Evolutionary conservation across 2,329 filamentous ascomycete species (phyloP).

Genomic region (Byssothecium circinans): DNA sequence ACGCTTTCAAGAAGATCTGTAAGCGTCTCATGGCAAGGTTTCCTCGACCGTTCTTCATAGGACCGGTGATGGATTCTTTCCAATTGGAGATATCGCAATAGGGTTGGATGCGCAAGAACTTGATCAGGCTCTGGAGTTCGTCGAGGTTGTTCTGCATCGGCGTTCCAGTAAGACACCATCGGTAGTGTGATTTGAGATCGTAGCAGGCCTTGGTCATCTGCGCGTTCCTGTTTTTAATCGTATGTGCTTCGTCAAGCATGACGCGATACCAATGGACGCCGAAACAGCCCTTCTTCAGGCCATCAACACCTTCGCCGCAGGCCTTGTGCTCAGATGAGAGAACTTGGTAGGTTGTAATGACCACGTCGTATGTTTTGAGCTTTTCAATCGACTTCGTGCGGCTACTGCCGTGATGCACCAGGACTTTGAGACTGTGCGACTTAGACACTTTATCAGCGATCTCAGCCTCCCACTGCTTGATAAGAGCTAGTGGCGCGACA

Average conservation of each 20-base stretch:
- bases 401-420: constrained; percentile 86
- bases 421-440: constrained; percentile 73
- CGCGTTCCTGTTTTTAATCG: constrained; percentile 96
- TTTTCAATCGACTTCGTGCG: constrained; percentile 78
- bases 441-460: constrained; percentile 78
- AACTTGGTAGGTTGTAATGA: constrained; percentile 96
- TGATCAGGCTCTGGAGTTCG: constrained; percentile 90
- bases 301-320: constrained; percentile 62
- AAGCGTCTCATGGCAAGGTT: constrained; percentile 85
- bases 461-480: constrained; percentile 96
- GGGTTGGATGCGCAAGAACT: constrained; percentile 87
- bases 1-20: constrained; percentile 82
- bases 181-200: constrained; percentile 79
- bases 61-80: constrained; percentile 87
- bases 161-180: constrained; percentile 95
- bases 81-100: constrained; percentile 84
- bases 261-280: constrained; percentile 93
- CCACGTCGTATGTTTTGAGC: constrained; percentile 84
- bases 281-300: constrained; percentile 78
- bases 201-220: constrained; percentile 94
- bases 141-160: constrained; percentile 99
- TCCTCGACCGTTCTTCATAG: constrained; percentile 87
- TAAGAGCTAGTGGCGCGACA: constrained; percentile 88
- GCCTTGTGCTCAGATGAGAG: constrained; percentile 85
- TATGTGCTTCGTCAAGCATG: constrained; percentile 95